Base-by-base conservation (phyloP, 805 yeast species). In the Candida corydali region DNA sequence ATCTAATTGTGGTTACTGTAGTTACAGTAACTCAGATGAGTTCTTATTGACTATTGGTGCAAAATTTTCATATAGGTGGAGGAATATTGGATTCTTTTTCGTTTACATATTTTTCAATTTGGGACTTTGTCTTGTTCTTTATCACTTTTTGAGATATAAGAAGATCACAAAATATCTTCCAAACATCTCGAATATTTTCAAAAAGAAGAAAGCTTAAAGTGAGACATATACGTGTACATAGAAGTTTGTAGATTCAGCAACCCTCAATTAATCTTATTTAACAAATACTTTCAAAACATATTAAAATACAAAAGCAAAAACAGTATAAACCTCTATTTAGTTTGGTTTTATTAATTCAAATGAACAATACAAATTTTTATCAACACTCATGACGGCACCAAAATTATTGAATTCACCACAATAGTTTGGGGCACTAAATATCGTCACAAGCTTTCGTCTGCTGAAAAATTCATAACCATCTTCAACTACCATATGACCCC, bases 401-500 rank as follows among this genome's bases (percentile, higher is more conserved):
- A 81, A 82, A 51, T 82, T 82, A 47, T 80, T 78, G 58, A 82
- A 82, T 54, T 82, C 88, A 7, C 89, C 89, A 63, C 89, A 82
- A 51, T 85, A 85, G 53, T 85, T 85, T 3, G 94, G 94, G 3
- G 93, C 94, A 42, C 81, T 75, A 50, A 85, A 85, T 1, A 85
- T 79, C 0, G 94, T 85, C 1, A 85, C 93, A 39, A 85, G 63
- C 54, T 78, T 79, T 49, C 86, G 65, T 51, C 77, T 80, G 42
- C 80, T 80, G 56, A 82, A 85, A 54, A 85, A 85, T 54, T 85
- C 93, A 54, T 85, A 85, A 3, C 94, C 94, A 54, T 85, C 91
- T 55, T 85, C 91, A 26, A 85, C 94, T 30, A 85, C 93, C 94
- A 85, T 85, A 55, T 85, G 94, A 6, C 91, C 94, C 50, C 94